These are phyloP conservation scores for Wolfiporia cocos DNA, from an alignment of 1,284 basidiomycete genomes.

Conservation along the genomic window DNA sequence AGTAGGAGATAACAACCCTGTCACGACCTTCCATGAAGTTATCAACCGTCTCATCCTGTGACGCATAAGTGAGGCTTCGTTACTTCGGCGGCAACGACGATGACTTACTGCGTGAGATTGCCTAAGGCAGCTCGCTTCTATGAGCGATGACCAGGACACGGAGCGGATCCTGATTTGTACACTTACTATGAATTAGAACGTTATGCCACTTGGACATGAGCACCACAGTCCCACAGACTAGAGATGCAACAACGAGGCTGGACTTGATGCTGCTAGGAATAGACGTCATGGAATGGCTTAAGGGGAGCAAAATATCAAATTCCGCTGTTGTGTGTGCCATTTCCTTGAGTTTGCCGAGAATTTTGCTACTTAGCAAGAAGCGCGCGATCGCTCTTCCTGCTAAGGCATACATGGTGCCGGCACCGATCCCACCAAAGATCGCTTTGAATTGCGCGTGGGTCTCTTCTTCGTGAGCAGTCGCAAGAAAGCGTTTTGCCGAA, in stretches of 20 bases:
- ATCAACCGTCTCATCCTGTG: slow-evolving; percentile 29
- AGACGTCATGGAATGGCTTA: no score
- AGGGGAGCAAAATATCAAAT: no score
- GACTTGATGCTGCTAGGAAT: no score
- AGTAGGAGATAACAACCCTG: slow-evolving; percentile 21
- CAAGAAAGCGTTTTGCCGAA: slow-evolving; percentile 61
- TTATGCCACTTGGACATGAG: slow-evolving; percentile 42
- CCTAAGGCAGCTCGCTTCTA: no score
- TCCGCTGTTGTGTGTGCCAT: no score
- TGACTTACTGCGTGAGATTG: slow-evolving; percentile 29
- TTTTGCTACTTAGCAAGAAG: no score
- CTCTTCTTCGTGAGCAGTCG: slow-evolving; percentile 71
- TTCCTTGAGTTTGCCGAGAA: no score
- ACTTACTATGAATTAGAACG: no score
- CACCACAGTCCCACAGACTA: slow-evolving; percentile 26
- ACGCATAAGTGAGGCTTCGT: not conserved
- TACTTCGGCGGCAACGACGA: no score
- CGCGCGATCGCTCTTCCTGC: slow-evolving; percentile 10
- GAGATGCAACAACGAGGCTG: no score
- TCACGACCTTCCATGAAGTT: slow-evolving; percentile 31
- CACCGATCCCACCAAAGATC: slow-evolving; percentile 70
- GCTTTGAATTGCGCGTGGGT: slow-evolving; percentile 90
- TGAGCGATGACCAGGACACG: no score
- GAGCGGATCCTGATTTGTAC: no score
- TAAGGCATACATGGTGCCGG: slow-evolving; percentile 42